phyloP scores from a whole-genome alignment of 2,329 filamentous ascomycete genomes.

The Neofusicoccum laricinum region DNA sequence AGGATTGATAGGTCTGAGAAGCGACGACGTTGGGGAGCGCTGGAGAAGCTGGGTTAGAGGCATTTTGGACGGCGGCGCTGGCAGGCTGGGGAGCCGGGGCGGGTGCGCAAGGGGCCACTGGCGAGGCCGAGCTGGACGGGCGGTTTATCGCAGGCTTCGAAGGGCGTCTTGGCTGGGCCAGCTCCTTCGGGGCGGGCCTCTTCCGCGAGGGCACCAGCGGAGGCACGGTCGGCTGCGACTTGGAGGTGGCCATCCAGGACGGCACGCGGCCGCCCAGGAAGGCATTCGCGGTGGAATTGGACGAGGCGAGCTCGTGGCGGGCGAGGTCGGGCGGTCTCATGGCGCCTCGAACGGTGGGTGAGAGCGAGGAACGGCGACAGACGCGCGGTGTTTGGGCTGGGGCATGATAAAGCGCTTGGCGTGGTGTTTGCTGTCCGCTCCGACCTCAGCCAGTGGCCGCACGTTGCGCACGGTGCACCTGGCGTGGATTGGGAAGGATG shows the following conservation, averaged over 20 bases:
- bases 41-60: constrained; percentile 34
- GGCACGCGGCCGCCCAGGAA: constrained; percentile 15
- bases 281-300: constrained; percentile 16
- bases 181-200: not conserved
- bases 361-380: not conserved
- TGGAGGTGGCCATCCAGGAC: not conserved
- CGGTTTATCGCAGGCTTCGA: not conserved
- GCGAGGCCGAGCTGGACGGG: not conserved
- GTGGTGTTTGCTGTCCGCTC: not conserved
- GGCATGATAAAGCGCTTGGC: not conserved
- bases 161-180: not conserved
- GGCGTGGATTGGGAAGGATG: not conserved
- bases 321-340: not conserved
- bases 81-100: not conserved
- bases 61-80: not conserved
- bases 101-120: not conserved
- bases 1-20: not conserved
- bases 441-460: not conserved
- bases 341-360: not conserved
- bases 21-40: constrained; percentile 29
- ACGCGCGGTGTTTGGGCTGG: not conserved
- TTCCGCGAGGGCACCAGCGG: constrained; percentile 2
- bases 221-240: not conserved
- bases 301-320: not conserved
- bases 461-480: not conserved